Evolutionary conservation across 148 eudicot genomes (phyloP), one percentile per base, ranked within the genome.

Genomic region (Mesembryanthemum crystallinum): DNA sequence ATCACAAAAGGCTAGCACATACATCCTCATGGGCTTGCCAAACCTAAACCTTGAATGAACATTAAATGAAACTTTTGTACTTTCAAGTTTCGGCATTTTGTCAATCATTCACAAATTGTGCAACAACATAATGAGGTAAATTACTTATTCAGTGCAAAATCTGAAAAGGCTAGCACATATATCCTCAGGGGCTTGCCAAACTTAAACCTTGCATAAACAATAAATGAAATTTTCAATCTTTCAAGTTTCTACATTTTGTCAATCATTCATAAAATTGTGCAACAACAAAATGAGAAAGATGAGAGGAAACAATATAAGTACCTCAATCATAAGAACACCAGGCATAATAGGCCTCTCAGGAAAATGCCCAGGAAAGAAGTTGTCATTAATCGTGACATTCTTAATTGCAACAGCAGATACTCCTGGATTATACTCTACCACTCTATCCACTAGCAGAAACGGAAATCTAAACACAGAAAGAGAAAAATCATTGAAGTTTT

Each of bases 291-390:
- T 10, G 29, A 11, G n/a, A 33, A 3, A 32, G 28, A 37, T 10
- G 39, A 27, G 45, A 39, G 29, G 1, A 65, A 20, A 42, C 18
- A 47, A 10, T 14, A 2, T 24, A 47, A 17, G 71, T 82, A 95
- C 98, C 98, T 95, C 97, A 79, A 95, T 89, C 97, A 92, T 92
- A 80, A 95, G 98, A 72, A 95, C 98, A 83, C 98, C 98, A 60
- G 98, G 97, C 97, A 95, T 95, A 21, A 95, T 95, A 52, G 98
- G 98, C 86, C 98, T 92, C 79, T 95, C 94, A 12, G 98, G 98
- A 76, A 95, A 95, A 89, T 95, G 98, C 1, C 97, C 97, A 69
- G 97, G 98, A 64, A 92, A 95, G 76, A 95, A 92, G 82, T 92
- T 95, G 73, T 95, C 98, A 83, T 95, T 95, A 51, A 95, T 95